phyloP scores from a whole-genome alignment of 805 yeast genomes.

The Kluyveromyces dobzhanskii region DNA sequence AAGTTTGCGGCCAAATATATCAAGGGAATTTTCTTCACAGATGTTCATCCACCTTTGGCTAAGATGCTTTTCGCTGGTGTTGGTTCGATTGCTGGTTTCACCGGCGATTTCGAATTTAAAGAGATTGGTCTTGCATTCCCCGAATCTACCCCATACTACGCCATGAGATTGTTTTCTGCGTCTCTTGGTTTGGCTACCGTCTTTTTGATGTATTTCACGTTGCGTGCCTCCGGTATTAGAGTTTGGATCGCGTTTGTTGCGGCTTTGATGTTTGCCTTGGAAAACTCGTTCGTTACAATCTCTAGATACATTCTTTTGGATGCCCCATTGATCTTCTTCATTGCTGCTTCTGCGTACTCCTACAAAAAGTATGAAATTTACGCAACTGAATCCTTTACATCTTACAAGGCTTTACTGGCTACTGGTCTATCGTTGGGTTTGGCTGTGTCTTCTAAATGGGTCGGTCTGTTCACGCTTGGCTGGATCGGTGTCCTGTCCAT shows the following conservation, averaged over 20 bases:
- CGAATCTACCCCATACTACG: slow-evolving; percentile 45
- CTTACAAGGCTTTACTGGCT: slow-evolving; percentile 54
- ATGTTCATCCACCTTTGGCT: slow-evolving; percentile 74
- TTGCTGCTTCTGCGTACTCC: slow-evolving; percentile 60
- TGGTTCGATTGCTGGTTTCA: slow-evolving; percentile 58
- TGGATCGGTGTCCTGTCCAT: slow-evolving; percentile 64
- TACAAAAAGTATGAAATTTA: slow-evolving; percentile 59
- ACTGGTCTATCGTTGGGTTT: slow-evolving; percentile 66
- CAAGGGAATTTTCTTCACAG: slow-evolving; percentile 57
- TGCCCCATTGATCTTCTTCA: slow-evolving; percentile 68
- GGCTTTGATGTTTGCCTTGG: slow-evolving; percentile 48
- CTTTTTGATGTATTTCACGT: slow-evolving; percentile 54
- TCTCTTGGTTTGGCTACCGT: slow-evolving; percentile 61
- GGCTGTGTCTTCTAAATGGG: slow-evolving; percentile 75
- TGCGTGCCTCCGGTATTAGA: slow-evolving; percentile 65
- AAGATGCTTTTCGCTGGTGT: slow-evolving; percentile 70
- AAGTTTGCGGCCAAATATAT: slow-evolving; percentile 87
- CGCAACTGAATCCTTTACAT: slow-evolving; percentile 47
- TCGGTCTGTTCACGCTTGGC: slow-evolving; percentile 70
- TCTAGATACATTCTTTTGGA: slow-evolving; percentile 70
- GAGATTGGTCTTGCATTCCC: slow-evolving; percentile 62
- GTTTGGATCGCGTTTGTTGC: slow-evolving; percentile 54
- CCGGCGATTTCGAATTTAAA: slow-evolving; percentile 60
- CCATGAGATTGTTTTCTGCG: slow-evolving; percentile 68
- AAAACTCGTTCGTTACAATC: slow-evolving; percentile 61